Conservation (phyloP, 2,329 filamentous ascomycete species). For the Colletotrichum cereale region DNA sequence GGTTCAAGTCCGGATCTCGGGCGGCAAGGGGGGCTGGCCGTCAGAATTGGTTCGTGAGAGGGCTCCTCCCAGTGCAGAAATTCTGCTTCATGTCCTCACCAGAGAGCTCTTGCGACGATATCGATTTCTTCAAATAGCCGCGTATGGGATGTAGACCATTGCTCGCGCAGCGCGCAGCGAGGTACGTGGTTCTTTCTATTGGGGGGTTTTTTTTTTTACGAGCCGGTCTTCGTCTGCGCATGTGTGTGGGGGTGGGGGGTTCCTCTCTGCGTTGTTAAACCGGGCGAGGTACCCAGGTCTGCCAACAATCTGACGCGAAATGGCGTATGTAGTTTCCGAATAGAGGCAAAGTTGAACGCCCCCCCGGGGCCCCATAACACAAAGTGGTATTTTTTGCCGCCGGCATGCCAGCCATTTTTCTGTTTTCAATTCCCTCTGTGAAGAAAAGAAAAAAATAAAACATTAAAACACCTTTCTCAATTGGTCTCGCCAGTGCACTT, state of each 20-base stretch:
- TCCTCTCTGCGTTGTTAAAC: not conserved
- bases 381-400: not conserved
- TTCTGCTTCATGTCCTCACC: not conserved
- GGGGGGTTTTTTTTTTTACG: not conserved
- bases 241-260: not conserved
- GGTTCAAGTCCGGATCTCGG: not conserved
- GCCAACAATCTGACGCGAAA: slow-evolving; percentile 31
- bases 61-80: not conserved
- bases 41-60: not conserved
- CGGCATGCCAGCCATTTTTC: not conserved
- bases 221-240: not conserved
- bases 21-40: not conserved
- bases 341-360: slow-evolving; percentile 37
- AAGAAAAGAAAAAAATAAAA: too few species aligned
- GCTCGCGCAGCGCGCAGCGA: not conserved
- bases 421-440: not conserved
- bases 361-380: slow-evolving; percentile 5
- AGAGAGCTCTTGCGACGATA: not conserved
- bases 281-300: slow-evolving; percentile 31
- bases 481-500: not conserved
- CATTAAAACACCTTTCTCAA: too few species aligned
- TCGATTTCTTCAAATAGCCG: not conserved
- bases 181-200: too few species aligned
- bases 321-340: slow-evolving; percentile 37
- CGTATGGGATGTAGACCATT: not conserved